Base-by-base conservation (phyloP, 305 asterid genomes). In the Euphrasia arctica region DNA sequence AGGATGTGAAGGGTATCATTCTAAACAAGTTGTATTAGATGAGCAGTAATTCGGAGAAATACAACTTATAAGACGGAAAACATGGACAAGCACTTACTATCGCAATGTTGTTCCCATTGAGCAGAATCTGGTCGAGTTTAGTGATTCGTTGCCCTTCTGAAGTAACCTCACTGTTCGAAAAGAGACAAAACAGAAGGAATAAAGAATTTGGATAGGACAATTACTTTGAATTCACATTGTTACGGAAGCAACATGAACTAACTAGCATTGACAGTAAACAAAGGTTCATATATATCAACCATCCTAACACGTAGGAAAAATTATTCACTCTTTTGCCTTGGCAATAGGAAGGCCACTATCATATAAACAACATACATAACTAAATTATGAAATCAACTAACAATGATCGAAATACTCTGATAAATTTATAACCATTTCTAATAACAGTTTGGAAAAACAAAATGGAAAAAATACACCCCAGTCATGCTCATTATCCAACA, bases 41-140 rank as follows among this genome's bases (percentile, higher is more conserved):
- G 14, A n/a, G 5, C 52, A 52, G 58, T 3, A 0, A 25, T 25
- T 25, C 27, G 27, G 22, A 18, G 22, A 18, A 18, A 18, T 18
- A 18, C 22, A 18, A 18, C 22, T 18, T 18, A 18, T 18, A 18
- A 18, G 22, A 18, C 22, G 22, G 27, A 34, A 58, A 13, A n/a
- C 14, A 45, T 28, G 45, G 54, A 5, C 12, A 14, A n/a, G 6
- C 49, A 51, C 85, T 75, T 71, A 83, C 97, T 27, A 89, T 89
- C 3, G 98, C 98, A 70, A 92, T 92, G 78, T 89, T 87, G 85
- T 92, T 92, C 47, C 96, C 97, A 14, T 92, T 89, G 45, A 92
- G 98, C 75, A 92, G 74, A 60, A 92, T 92, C 74, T 92, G 98
- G 67, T 89, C 98, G 54, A 92, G 86, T 72, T 85, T 89, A 63